Base-by-base conservation (phyloP, 768 basidiomycete species). In the Cystobasidium onofrii region DNA sequence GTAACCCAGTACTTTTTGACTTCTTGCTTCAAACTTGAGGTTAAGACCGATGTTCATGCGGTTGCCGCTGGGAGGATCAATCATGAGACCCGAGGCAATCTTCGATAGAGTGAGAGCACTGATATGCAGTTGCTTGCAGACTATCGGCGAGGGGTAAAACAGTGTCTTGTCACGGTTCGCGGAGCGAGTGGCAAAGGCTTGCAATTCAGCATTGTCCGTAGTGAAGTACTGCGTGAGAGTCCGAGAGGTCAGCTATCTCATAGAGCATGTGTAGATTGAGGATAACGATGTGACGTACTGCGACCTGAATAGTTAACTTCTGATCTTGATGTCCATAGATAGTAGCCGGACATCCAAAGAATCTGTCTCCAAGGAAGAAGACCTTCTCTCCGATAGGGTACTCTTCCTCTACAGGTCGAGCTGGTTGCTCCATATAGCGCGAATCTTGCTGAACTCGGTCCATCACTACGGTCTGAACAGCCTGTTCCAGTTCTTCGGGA, bases 21-120 rank as follows among this genome's bases (percentile, higher is more conserved):
- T 86, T 82, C 96, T 98, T 15, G 87, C 90, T 79, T 99, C 96
- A 75, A 96, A 99, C 81, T 99, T 99, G 77, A 99, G 86, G 80
- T 90, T 91, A 50, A 99, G 85, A 1, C 96, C 96, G 34, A 98
- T 82, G 80, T 99, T 98, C 70, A 85, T 86, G 83, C 96, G 97
- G 73, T 86, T 84, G 10, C 85, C 85, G 78, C 91, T 91, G 0
- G 85, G 83, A 0, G 86, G 86, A 72, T 91, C 81, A 23, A 97
- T 90, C 87, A 97, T 88, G 79, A 97, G 88, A 79, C 90, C 95
- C 13, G 95, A 94, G 0, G 92, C 91, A 77, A 99, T 91, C 81
- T 88, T 90, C 13, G 93, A 89, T 17, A 99, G 81, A 0, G 90
- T 90, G 36, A 91, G 86, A 1, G 87, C 85, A 6, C 89, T 87